These are phyloP conservation scores for Hebeloma cylindrosporum DNA, from an alignment of 768 basidiomycete genomes.

Conservation along the genomic window DNA sequence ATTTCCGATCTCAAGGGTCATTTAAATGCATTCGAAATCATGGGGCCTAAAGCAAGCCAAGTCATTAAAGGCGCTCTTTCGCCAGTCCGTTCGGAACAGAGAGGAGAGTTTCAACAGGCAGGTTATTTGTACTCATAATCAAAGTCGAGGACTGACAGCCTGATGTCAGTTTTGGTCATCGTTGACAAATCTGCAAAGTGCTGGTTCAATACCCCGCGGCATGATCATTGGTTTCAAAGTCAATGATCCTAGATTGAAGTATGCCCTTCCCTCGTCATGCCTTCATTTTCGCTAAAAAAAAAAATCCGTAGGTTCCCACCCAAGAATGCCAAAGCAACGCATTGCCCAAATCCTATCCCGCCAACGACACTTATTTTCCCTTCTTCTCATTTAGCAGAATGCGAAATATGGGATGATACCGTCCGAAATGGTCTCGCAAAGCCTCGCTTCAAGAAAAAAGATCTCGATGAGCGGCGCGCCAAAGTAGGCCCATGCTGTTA, in stretches of 20 bases:
- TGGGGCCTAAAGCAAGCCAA: conserved; percentile 82
- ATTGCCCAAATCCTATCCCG: conserved; percentile 24
- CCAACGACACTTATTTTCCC: conserved; percentile 48
- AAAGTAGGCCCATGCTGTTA: conserved; percentile 45
- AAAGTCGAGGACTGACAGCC: not conserved
- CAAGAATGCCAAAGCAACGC: conserved; percentile 57
- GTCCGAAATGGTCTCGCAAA: conserved; percentile 51
- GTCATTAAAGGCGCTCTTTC: conserved; percentile 65
- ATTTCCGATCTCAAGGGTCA: conserved; percentile 70
- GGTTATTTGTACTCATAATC: not conserved
- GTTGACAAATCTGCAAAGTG: conserved; percentile 58
- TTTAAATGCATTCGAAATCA: conserved; percentile 83
- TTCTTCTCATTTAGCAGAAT: conserved; percentile 55
- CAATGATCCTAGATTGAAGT: conserved; percentile 87
- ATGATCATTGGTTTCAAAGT: conserved; percentile 80
- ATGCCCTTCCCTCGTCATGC: conserved; percentile 18
- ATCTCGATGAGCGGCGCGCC: conserved; percentile 80
- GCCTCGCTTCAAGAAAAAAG: conserved; percentile 77
- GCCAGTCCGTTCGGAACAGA: conserved; percentile 46
- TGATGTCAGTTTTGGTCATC: conserved; percentile 65
- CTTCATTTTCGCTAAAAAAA: conserved; percentile 5
- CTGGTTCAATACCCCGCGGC: conserved; percentile 68
- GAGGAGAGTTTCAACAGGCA: conserved; percentile 63
- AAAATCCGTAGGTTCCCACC: conserved; percentile 73
- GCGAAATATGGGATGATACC: conserved; percentile 72